Evolutionary conservation across 2,329 filamentous ascomycete species (phyloP), one percentile per base, ranked within the genome.

Genomic region (Sporothrix humicola): DNA sequence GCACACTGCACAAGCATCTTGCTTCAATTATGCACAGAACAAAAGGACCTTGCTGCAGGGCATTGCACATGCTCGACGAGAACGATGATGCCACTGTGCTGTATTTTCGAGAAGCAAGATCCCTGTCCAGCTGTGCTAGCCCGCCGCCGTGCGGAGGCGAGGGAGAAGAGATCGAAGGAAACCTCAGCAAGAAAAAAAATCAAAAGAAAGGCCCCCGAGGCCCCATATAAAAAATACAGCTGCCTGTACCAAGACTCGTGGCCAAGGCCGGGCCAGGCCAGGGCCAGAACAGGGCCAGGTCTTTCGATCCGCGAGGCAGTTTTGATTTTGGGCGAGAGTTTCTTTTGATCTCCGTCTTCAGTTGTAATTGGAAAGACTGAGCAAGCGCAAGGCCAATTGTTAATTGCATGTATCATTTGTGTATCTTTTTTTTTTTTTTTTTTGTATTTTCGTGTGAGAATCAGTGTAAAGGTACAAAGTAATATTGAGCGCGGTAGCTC

Each of bases 41-140:
- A 65, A 65, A 65, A 48, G 42, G 15, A 48, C 61, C 42, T 65
- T 15, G 20, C 20, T 26, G 37, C 42, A 66, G n/a, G 17, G n/a
- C 42, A 6, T 20, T 46, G 37, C 59, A 65, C 59, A 65, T 46
- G 59, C 37, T 65, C 59, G 9, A 46, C 59, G 17, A 59, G 26
- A 61, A 31, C 37, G 26, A 26, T 3, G 52, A 23, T 17, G 23
- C 15, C 56, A 58, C 56, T 37, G 31, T 37, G 31, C 56, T 58
- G 56, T 17, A 37, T 26, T 58, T 26, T 7, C 63, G 31, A 9
- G 20, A 50, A 20, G 63, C 6, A 69, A 54, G 66, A 69, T 69
- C 66, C 66, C 17, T 69, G 66, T 69, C 48, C 48, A 69, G 66
- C 66, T 69, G 66, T 42, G 26, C 13, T 54, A 54, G 23, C 65